A percentile compares a stretch with the other conserved stretches of the same genome.
Evolutionary conservation across 2,329 filamentous ascomycete genomes (phyloP).

Genomic region (Chlorencoelia australis): DNA sequence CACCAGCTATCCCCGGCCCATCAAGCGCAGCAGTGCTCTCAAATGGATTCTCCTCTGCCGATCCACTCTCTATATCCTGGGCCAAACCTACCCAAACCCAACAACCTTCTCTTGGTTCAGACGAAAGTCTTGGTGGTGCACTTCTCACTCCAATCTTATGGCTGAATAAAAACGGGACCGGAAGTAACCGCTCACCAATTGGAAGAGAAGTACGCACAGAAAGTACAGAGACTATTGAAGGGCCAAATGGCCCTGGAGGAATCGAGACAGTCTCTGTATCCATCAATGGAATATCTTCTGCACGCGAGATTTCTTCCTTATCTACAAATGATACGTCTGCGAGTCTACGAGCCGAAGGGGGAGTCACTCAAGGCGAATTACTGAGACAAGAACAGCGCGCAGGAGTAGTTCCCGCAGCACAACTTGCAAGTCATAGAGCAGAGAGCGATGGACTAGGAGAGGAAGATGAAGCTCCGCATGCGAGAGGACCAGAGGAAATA

Average conservation of each 20-base stretch:
- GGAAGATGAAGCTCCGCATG: conserved; percentile 63
- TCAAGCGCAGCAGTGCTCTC: conserved; percentile 41
- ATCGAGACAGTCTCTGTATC: conserved; percentile 74
- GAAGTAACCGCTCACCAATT: conserved; percentile 2
- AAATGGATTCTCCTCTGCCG: conserved; percentile 44
- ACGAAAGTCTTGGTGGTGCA: conserved; percentile 83
- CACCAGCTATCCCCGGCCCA: conserved; percentile 50
- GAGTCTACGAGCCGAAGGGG: conserved; percentile 31
- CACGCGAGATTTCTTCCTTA: conserved; percentile 28
- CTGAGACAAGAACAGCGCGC: conserved; percentile 79
- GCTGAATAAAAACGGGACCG: conserved; percentile 42
- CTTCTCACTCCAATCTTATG: conserved; percentile 90
- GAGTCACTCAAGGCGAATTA: conserved; percentile 74
- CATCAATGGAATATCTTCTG: conserved; percentile 56
- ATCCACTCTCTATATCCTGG: conserved; percentile 35
- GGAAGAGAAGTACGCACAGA: conserved; percentile 54
- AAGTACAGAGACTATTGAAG: conserved; percentile 70
- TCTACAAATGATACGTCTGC: conserved; percentile 16
- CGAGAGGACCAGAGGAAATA: conserved; percentile 73
- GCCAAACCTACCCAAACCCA: conserved; percentile 34
- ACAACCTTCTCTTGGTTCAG: conserved; percentile 54
- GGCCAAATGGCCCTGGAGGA: conserved; percentile 66
- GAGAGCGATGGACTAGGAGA: conserved; percentile 32
- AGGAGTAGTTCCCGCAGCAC: conserved; percentile 62
- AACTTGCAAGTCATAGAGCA: conserved; percentile 32